phyloP scores from a whole-genome alignment of 2,329 filamentous ascomycete genomes.

The Apiospora koreana region DNA sequence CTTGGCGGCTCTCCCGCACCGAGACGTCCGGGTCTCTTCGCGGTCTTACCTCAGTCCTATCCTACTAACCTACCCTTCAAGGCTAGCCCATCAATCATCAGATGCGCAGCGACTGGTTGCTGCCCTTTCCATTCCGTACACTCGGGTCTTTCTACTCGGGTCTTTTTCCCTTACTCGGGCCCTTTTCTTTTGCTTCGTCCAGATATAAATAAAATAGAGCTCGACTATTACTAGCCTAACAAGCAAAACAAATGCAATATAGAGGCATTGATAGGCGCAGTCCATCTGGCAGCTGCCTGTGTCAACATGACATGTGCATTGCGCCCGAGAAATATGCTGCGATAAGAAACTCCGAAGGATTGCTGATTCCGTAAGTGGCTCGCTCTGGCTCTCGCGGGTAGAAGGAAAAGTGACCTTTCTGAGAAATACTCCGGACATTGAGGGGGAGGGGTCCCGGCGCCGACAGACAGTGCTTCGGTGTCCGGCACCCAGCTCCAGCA shows the following conservation, averaged over 20 bases:
- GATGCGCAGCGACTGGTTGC: background rate
- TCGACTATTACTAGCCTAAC: background rate
- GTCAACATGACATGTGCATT: background rate
- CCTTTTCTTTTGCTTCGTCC: background rate
- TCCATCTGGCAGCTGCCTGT: background rate
- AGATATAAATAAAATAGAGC: background rate
- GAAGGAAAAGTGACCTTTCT: background rate
- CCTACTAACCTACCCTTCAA: background rate
- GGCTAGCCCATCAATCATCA: background rate
- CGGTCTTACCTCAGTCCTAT: background rate
- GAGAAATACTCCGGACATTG: background rate
- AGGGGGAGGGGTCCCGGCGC: background rate
- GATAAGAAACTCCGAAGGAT: background rate
- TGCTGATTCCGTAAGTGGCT: background rate
- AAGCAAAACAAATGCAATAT: background rate
- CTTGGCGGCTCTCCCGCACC: background rate
- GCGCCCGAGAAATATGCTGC: background rate
- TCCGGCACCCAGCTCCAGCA: background rate
- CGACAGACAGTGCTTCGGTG: background rate
- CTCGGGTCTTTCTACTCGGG: no score
- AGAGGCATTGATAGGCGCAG: background rate
- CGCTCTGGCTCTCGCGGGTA: background rate
- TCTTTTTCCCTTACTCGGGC: background rate
- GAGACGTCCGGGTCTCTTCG: background rate
- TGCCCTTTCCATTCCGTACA: background rate